Evolutionary conservation across 2,329 filamentous ascomycete species (phyloP).

Genomic region (Phyllosticta paracitricarpa): DNA sequence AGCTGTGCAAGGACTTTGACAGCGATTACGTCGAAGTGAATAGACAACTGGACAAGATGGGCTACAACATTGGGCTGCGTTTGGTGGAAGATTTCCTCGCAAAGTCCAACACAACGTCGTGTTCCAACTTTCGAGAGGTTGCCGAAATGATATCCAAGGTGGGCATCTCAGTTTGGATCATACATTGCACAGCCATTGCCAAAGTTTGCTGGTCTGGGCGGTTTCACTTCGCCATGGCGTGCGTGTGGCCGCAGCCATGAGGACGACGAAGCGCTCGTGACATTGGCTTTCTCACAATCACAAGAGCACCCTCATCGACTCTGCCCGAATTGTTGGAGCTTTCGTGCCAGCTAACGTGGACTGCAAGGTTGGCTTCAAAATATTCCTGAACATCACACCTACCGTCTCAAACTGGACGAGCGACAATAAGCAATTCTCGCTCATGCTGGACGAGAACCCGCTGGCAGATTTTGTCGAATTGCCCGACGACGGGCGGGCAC

Average conservation of each 20-base stretch:
- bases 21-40: conserved; percentile 92
- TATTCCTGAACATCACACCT: conserved; percentile 94
- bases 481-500: conserved; percentile 87
- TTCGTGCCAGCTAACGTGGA: not conserved
- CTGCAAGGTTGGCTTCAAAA: conserved; percentile 86
- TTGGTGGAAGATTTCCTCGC: conserved; percentile 96
- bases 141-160: conserved; percentile 95
- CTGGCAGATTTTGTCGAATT: conserved; percentile 95
- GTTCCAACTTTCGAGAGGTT: conserved; percentile 87
- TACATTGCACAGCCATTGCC: too few relatives aligned
- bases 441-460: conserved; percentile 95
- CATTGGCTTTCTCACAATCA: too few relatives aligned
- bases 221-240: too few relatives aligned
- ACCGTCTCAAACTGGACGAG: conserved; percentile 90
- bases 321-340: too few relatives aligned
- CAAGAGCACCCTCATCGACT: too few relatives aligned
- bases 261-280: too few relatives aligned
- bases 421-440: conserved; percentile 92
- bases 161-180: not conserved
- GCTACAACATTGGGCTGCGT: conserved; percentile 93
- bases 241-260: too few relatives aligned
- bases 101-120: conserved; percentile 83
- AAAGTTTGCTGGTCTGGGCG: too few relatives aligned
- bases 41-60: conserved; percentile 97
- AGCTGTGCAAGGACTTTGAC: conserved; percentile 94